A percentile compares a stretch with the other conserved stretches of the same genome.
These are phyloP conservation scores for Xylogone sp. DNA, from an alignment of 2,329 filamentous ascomycete species.

Conservation along the genomic window DNA sequence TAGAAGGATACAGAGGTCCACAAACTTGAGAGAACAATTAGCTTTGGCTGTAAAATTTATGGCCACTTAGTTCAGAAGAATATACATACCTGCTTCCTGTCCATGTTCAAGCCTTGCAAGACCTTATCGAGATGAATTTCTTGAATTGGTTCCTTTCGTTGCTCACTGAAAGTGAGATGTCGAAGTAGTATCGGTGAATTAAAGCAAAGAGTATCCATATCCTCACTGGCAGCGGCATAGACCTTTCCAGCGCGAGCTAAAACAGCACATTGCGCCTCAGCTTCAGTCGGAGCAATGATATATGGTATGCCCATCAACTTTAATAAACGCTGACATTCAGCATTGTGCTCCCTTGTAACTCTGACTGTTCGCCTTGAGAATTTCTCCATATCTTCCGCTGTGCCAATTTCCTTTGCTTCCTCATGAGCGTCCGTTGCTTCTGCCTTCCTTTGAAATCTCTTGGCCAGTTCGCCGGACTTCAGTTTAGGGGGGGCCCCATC, in stretches of 20 bases:
- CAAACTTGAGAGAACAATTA: constrained; percentile 30
- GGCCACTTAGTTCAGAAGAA: background rate
- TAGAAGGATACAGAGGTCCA: constrained; percentile 95
- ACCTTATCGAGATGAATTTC: constrained; percentile 89
- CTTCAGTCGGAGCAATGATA: constrained; percentile 93
- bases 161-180: constrained; percentile 95
- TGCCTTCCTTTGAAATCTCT: constrained; percentile 91
- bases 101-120: constrained; percentile 83
- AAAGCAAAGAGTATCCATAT: constrained; percentile 99
- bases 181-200: constrained; percentile 85
- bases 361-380: constrained; percentile 90
- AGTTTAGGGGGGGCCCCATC: constrained; percentile 95
- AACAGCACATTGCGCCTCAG: constrained; percentile 92
- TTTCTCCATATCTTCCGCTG: constrained; percentile 96
- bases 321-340: constrained; percentile 84
- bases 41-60: background rate
- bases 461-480: constrained; percentile 94
- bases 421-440: constrained; percentile 88
- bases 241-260: constrained; percentile 90
- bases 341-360: constrained; percentile 95
- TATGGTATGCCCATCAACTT: constrained; percentile 96
- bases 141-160: constrained; percentile 95
- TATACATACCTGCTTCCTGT: constrained; percentile 67
- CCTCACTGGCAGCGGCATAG: constrained; percentile 92
- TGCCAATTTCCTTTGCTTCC: constrained; percentile 95